A percentile compares a stretch with the other conserved stretches of the same genome.
phyloP scores from a whole-genome alignment of 1,284 basidiomycete genomes.

The Puccinia coronata region DNA sequence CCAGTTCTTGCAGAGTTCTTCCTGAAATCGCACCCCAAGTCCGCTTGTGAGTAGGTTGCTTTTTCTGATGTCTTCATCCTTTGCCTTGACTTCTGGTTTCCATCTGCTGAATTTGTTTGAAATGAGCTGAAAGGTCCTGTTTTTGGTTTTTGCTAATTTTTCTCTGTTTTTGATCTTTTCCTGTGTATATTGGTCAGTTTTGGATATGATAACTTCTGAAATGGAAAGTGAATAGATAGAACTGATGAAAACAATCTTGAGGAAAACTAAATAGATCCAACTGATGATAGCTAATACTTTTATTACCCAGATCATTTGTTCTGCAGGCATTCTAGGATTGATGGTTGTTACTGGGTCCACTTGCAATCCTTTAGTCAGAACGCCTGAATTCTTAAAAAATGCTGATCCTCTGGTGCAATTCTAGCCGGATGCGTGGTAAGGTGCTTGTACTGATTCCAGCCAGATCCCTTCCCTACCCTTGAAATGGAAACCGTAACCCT shows the following conservation, averaged over 20 bases:
- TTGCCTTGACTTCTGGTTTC: not conserved
- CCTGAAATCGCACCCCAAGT: not conserved
- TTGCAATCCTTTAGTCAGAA: not conserved
- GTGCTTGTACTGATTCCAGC: not conserved
- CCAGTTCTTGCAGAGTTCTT: not conserved
- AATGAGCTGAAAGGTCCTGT: too few relatives aligned
- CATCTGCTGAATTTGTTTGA: not conserved
- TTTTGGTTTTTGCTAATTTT: too few relatives aligned
- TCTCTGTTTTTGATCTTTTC: too few relatives aligned
- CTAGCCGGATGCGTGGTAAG: not conserved
- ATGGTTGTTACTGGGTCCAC: not conserved
- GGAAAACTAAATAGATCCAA: too few relatives aligned
- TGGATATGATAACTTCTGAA: too few relatives aligned
- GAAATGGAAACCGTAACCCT: not conserved
- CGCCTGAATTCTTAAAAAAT: not conserved
- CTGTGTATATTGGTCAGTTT: too few relatives aligned
- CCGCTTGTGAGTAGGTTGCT: not conserved
- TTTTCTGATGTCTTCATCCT: not conserved
- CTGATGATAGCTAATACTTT: not conserved
- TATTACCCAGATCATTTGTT: not conserved
- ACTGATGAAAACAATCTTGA: not conserved
- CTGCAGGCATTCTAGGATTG: not conserved
- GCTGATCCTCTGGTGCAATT: not conserved
- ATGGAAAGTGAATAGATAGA: too few relatives aligned
- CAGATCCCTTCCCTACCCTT: not conserved